Evolutionary conservation across 495 filamentous ascomycete genomes (phyloP), one percentile per base, ranked within the genome.

Genomic region (Hypoxylon crocopeplum): DNA sequence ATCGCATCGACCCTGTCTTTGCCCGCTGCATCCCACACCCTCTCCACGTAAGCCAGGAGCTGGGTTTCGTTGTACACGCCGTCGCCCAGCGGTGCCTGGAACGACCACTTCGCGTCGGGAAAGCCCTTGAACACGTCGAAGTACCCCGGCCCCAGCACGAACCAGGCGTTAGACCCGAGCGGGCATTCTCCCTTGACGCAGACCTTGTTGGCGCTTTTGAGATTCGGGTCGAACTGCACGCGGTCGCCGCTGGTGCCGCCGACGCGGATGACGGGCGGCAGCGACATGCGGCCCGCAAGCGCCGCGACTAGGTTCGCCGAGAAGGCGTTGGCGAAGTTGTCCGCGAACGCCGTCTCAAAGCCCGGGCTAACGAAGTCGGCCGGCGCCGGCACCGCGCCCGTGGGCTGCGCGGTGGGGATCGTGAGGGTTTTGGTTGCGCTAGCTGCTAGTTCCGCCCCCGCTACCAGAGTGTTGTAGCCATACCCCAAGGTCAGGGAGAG

Each of bases 181-280:
- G 39, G 39, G 24, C 39, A 41, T 7, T 24, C 19, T 6, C 39
- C 39, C 10, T 41, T 13, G 19, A 24, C 19, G 20, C 39, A 41
- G 4, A 25, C 20, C 20, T 41, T 41, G 20, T 41, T 41, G 19
- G 8, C 19, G 8, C 24, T 24, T n/a, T 41, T n/a, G n/a, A n/a
- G 39, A 19, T 25, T 41, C 1, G 39, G 39, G 20, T 41, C 21
- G 16, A 41, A 41, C 12, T 41, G 19, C 10, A 41, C 3, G 5
- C 39, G 39, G 12, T 41, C 39, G 12, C 39, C 39, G 39, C 39
- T 41, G 10, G 39, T 41, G 39, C 39, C 39, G 39, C 39, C 39
- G 39, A 41, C n/a, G 17, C 39, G 3, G 20, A 41, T 41, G 19
- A 41, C 39, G 17, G 13, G 17, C 6, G 39, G 2, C 8, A 25